Conservation (phyloP, 208 protist species). For the Leptomonas pyrrhocoris region DNA sequence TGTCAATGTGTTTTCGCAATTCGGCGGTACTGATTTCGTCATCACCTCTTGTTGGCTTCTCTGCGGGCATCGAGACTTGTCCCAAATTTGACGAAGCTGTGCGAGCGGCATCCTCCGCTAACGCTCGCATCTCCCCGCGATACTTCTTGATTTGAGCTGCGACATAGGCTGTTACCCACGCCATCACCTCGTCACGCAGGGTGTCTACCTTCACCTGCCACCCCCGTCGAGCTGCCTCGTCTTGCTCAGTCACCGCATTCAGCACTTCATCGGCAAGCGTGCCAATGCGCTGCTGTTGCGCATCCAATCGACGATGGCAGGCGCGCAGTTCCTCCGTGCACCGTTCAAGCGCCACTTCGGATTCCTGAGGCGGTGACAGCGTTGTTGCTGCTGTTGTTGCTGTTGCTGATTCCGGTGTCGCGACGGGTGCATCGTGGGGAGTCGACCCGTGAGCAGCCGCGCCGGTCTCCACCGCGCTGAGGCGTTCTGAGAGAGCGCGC, state of each 20-base stretch:
- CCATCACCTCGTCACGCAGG: conserved; percentile 6
- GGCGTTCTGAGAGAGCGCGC: conserved; percentile 1
- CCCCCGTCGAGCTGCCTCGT: conserved; percentile 1
- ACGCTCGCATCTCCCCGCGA: conserved; percentile 5
- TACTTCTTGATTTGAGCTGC: background rate
- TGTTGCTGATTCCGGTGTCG: background rate
- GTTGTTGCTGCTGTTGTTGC: background rate
- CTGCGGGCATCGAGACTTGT: background rate
- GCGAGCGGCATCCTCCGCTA: background rate
- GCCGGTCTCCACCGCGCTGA: conserved; percentile 4
- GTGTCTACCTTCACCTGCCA: conserved; percentile 11
- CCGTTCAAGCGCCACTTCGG: background rate
- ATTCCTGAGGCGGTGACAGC: background rate
- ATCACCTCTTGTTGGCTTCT: background rate
- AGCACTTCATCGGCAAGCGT: conserved; percentile 5
- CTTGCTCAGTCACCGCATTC: background rate
- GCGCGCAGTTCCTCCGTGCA: background rate
- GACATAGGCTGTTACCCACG: background rate
- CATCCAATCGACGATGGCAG: conserved; percentile 20
- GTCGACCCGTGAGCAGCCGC: background rate
- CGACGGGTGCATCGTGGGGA: background rate
- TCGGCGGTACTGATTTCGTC: background rate
- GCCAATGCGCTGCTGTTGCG: conserved; percentile 9
- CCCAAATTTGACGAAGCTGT: background rate
- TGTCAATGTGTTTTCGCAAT: background rate